Conservation (phyloP, 345 rosid genomes). For the Gossypium longicalyx region DNA sequence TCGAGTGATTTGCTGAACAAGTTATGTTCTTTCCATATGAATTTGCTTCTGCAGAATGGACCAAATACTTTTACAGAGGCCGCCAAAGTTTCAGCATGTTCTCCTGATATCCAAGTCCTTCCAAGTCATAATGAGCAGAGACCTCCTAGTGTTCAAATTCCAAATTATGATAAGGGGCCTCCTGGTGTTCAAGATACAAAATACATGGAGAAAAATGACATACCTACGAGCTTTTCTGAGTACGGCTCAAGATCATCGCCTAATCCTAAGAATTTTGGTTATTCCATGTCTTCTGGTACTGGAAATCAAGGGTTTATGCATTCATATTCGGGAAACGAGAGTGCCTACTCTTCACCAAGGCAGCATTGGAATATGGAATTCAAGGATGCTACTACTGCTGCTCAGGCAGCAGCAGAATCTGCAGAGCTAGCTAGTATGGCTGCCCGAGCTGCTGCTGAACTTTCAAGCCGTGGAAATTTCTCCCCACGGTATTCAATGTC, state of each 20-base stretch:
- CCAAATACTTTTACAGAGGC: slow-evolving; percentile 40
- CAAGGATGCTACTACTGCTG: slow-evolving; percentile 86
- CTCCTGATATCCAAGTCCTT: slow-evolving; percentile 33
- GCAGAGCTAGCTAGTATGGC: slow-evolving; percentile 97
- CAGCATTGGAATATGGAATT: slow-evolving; percentile 69
- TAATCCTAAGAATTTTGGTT: slow-evolving; percentile 27
- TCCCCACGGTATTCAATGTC: slow-evolving; percentile 31
- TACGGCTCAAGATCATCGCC: slow-evolving; percentile 33
- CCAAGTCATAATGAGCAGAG: slow-evolving; percentile 21
- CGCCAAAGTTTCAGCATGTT: slow-evolving; percentile 25
- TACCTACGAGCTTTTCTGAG: slow-evolving; percentile 23
- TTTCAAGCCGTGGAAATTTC: slow-evolving; percentile 57
- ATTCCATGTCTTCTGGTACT: slow-evolving; percentile 24
- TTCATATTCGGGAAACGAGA: slow-evolving; percentile 34
- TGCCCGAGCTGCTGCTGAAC: slow-evolving; percentile 93
- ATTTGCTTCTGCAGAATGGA: slow-evolving; percentile 55
- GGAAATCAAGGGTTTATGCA: slow-evolving; percentile 32
- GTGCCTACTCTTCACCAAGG: slow-evolving; percentile 24
- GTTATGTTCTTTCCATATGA: slow-evolving; percentile 7
- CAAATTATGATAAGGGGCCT: slow-evolving; percentile 14
- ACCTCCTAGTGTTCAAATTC: slow-evolving; percentile 33
- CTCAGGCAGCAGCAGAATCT: slow-evolving; percentile 94
- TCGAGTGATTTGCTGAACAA: slow-evolving; percentile 13
- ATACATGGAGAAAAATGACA: slow-evolving; percentile 32
- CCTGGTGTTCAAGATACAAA: slow-evolving; percentile 26